Evolutionary conservation across 805 yeast genomes (phyloP), one percentile per base, ranked within the genome.

Genomic region (Candida nonsorbophila): DNA sequence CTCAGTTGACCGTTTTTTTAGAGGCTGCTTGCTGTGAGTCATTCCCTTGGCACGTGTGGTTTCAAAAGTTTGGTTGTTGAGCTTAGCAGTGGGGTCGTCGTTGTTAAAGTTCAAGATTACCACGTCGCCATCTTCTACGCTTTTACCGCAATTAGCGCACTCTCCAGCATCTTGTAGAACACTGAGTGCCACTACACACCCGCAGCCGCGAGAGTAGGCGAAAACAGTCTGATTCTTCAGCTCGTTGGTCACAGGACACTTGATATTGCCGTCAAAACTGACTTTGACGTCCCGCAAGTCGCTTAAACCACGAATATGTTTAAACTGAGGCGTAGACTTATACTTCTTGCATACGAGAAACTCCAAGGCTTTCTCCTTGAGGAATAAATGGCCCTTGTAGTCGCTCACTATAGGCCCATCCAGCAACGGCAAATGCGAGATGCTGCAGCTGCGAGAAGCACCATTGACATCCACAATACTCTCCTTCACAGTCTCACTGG

Each of bases 281-380:
- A 53, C 34, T 7, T 38, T 44, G 11, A 58, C 40, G 18, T 49
- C 48, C 4, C 53, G 40, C 14, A 56, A 23, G 38, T 56, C 63
- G 14, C 43, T 44, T 19, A 56, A 22, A 4, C 51, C 37, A 3
- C 29, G 35, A 4, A 56, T 46, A 31, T 53, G 59, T 5, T 41
- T 29, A 12, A 46, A 41, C 5, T 31, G 30, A 4, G 38, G 19
- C 27, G 36, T 25, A 16, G 30, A 15, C 37, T 42, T 32, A 12
- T 43, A 43, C 14, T 54, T 57, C 21, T 49, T 49, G 8, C 60
- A 55, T 3, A 82, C 39, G 4, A 86, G 47, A 47, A 68, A 63
- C 42, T 79, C 79, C 5, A 86, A 44, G 0, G 83, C 49, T 16
- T 77, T 53, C 33, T 77, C 83, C 37, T 82, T 83, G 39, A 79